Evolutionary conservation across 257 asterid genomes (phyloP).

Genomic region (Solanum tarijense): DNA sequence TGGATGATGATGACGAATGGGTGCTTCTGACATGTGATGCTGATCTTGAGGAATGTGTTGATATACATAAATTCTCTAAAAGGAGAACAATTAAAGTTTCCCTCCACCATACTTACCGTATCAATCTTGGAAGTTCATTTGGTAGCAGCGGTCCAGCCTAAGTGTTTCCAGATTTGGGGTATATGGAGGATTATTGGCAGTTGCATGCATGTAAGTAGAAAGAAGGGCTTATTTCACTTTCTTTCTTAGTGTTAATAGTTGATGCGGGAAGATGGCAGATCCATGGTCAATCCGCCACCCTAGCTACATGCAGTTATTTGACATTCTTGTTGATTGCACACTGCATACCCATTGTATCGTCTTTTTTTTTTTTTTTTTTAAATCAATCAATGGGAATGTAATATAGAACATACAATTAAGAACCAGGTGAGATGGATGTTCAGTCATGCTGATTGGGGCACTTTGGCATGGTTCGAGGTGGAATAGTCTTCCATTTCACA

Average conservation of each 20-base stretch:
- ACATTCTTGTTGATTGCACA: neutral
- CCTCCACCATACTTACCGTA: constrained; percentile 32
- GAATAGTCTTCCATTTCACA: neutral
- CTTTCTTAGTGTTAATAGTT: neutral
- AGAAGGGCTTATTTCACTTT: neutral
- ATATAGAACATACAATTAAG: neutral
- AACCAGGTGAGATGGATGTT: neutral
- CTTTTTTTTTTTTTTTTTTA: no score
- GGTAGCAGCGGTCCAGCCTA: constrained; percentile 42
- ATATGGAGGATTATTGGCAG: neutral
- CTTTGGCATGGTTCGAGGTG: neutral
- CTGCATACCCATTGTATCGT: neutral
- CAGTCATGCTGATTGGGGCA: neutral
- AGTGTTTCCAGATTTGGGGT: neutral
- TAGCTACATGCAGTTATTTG: neutral
- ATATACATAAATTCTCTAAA: constrained; percentile 48
- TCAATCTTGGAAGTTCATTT: constrained; percentile 47
- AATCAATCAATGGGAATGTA: neutral
- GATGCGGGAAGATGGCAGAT: neutral
- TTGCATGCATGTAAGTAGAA: neutral
- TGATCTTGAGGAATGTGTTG: constrained; percentile 75
- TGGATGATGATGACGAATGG: constrained; percentile 77
- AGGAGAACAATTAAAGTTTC: constrained; percentile 47
- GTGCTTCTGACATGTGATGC: constrained; percentile 80
- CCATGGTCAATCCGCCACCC: neutral